A percentile compares a stretch with the other conserved stretches of the same genome.
Conservation (phyloP, 2,329 filamentous ascomycete genomes). For the Coniochaeta pulveracea region DNA sequence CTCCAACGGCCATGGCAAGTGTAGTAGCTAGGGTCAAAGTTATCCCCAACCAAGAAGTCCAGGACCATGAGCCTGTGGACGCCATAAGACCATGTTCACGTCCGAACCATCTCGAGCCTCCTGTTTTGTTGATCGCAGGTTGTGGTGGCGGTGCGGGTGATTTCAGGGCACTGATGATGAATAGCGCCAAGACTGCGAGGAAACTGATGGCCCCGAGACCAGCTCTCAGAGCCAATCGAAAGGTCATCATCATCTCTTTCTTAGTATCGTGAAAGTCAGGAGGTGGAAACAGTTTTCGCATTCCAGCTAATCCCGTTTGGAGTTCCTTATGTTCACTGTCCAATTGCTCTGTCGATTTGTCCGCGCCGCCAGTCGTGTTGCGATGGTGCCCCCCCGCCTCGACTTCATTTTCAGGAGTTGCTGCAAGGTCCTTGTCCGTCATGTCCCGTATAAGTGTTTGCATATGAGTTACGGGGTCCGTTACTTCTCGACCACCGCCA, state of each 20-base stretch:
- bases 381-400: constrained; percentile 22
- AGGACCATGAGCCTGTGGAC: no score
- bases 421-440: constrained; percentile 46
- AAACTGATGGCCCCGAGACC: constrained; percentile 22
- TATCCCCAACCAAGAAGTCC: constrained; percentile 12
- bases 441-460: constrained; percentile 59
- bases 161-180: constrained; percentile 10
- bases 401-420: constrained; percentile 22
- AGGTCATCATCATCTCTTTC: constrained; percentile 18
- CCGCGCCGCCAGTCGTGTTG: constrained; percentile 26
- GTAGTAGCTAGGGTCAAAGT: background rate
- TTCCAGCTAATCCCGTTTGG: constrained; percentile 26
- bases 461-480: constrained; percentile 62
- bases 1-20: constrained; percentile 16
- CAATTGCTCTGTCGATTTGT: constrained; percentile 27
- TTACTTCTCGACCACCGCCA: constrained; percentile 49
- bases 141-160: constrained; percentile 6
- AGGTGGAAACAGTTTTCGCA: constrained; percentile 33
- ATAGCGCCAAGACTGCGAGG: constrained; percentile 14
- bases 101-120: background rate
- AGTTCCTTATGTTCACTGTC: constrained; percentile 20
- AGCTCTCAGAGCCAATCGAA: constrained; percentile 22
- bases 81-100: background rate
- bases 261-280: constrained; percentile 32
- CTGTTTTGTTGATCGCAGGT: no score